phyloP scores from a whole-genome alignment of 2,329 filamentous ascomycete genomes.

The Bipolaris cookei region DNA sequence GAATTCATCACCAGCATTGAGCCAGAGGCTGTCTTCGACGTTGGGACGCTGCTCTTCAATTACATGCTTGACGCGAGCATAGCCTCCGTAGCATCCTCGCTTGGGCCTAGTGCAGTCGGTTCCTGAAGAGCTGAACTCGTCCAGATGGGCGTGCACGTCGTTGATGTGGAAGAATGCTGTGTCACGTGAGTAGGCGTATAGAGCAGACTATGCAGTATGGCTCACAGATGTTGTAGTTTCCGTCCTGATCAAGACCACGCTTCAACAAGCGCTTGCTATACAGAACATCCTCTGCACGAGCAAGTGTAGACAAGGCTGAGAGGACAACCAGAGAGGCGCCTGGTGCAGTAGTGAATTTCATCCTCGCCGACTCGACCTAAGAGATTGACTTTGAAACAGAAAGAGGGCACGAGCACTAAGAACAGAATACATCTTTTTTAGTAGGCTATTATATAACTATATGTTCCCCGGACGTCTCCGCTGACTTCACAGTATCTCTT shows the following conservation, averaged over 20 bases:
- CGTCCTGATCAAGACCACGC: slow-evolving; percentile 40
- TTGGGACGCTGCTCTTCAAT: slow-evolving; percentile 63
- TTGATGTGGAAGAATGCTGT: slow-evolving; percentile 71
- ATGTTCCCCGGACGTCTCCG: slow-evolving; percentile 24
- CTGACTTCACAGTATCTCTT: neutral
- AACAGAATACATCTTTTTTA: neutral
- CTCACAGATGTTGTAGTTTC: slow-evolving; percentile 48
- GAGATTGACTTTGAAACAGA: neutral
- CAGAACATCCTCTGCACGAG: slow-evolving; percentile 38
- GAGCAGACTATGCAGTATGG: neutral
- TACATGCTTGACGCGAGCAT: slow-evolving; percentile 67
- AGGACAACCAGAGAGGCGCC: slow-evolving; percentile 28
- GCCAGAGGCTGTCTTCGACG: slow-evolving; percentile 66
- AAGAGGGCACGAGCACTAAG: slow-evolving; percentile 8
- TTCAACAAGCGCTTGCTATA: slow-evolving; percentile 39
- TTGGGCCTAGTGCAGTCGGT: slow-evolving; percentile 65
- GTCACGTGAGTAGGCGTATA: slow-evolving; percentile 4
- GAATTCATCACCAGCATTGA: slow-evolving; percentile 73
- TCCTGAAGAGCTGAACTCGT: slow-evolving; percentile 66
- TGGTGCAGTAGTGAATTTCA: slow-evolving; percentile 30
- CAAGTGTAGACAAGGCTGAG: slow-evolving; percentile 25
- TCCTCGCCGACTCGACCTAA: slow-evolving; percentile 14
- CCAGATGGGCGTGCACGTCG: slow-evolving; percentile 71
- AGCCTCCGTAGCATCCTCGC: slow-evolving; percentile 68
- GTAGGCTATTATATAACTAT: slow-evolving; percentile 13